Conservation (phyloP, 768 basidiomycete species). For the Russula abietina region DNA sequence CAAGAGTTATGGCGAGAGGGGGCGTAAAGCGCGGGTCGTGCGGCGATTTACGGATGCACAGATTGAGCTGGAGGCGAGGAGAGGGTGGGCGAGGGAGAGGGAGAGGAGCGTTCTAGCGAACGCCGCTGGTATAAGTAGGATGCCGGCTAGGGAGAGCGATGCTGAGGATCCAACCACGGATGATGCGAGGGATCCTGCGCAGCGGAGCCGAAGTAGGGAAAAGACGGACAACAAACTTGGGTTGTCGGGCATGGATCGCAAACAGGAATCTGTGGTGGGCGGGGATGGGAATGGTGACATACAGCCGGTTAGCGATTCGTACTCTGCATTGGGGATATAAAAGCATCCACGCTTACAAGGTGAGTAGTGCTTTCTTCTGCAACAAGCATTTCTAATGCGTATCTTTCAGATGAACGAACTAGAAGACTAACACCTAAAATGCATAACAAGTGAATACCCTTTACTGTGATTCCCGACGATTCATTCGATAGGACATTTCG, state of each 20-base stretch:
- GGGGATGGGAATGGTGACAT: neutral
- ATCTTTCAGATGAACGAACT: neutral
- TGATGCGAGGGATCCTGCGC: neutral
- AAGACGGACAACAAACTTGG: slow-evolving; percentile 6
- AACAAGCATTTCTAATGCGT: neutral
- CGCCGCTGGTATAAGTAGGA: neutral
- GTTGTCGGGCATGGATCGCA: slow-evolving; percentile 16
- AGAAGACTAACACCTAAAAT: neutral
- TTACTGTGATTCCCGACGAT: neutral
- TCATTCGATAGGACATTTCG: neutral
- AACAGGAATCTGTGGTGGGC: neutral
- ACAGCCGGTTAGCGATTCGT: slow-evolving; percentile 1
- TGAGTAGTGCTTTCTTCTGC: neutral
- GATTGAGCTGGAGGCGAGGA: slow-evolving; percentile 24
- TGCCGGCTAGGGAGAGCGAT: neutral
- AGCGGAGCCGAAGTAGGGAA: neutral
- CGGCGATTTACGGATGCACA: slow-evolving; percentile 20
- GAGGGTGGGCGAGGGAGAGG: neutral
- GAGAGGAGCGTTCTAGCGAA: neutral
- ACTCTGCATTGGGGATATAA: slow-evolving; percentile 7
- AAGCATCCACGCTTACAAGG: neutral
- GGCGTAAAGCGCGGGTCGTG: slow-evolving; percentile 16
- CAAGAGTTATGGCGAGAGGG: slow-evolving; percentile 46
- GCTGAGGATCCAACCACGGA: neutral
- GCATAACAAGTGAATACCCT: neutral